These are phyloP conservation scores for Phialophora verrucosa DNA, from an alignment of 2,329 filamentous ascomycete species.

Conservation along the genomic window DNA sequence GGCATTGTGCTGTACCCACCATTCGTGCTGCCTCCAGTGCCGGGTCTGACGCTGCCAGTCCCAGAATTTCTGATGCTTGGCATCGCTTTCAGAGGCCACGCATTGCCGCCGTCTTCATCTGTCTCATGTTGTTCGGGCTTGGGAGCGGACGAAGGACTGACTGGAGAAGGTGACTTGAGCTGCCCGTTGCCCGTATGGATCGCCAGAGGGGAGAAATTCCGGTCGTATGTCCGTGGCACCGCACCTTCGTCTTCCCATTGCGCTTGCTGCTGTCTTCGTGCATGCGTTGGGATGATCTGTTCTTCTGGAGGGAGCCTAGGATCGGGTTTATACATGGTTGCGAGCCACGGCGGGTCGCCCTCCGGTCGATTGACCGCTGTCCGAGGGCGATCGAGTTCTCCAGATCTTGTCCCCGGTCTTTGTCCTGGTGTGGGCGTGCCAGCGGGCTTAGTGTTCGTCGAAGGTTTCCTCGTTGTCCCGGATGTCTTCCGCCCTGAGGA, in stretches of 20 bases:
- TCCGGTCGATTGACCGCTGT: constrained; percentile 74
- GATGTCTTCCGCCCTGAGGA: constrained; percentile 47
- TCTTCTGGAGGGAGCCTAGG: constrained; percentile 92
- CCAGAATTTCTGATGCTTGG: constrained; percentile 36
- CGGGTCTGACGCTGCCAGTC: constrained; percentile 43
- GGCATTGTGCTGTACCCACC: constrained; percentile 58
- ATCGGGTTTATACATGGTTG: constrained; percentile 93
- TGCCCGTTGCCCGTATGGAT: constrained; percentile 47
- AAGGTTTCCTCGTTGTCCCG: constrained; percentile 49
- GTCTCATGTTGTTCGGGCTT: constrained; percentile 20
- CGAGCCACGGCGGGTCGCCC: constrained; percentile 94
- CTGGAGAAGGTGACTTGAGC: constrained; percentile 27
- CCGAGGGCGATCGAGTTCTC: constrained; percentile 56
- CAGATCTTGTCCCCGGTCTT: constrained; percentile 68
- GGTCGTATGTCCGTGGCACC: constrained; percentile 83
- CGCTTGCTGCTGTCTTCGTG: constrained; percentile 87
- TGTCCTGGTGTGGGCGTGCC: constrained; percentile 49
- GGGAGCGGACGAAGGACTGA: constrained; percentile 26
- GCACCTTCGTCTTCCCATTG: constrained; percentile 93
- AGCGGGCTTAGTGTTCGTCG: constrained; percentile 45
- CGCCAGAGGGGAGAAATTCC: constrained; percentile 80
- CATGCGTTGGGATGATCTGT: constrained; percentile 92
- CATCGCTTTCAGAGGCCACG: constrained; percentile 42
- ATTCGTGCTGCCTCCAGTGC: constrained; percentile 51
- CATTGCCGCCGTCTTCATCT: constrained; percentile 30